A percentile compares a stretch with the other conserved stretches of the same genome.
Conservation (phyloP, 2,329 filamentous ascomycete genomes). For the Aspergillus fructus region DNA sequence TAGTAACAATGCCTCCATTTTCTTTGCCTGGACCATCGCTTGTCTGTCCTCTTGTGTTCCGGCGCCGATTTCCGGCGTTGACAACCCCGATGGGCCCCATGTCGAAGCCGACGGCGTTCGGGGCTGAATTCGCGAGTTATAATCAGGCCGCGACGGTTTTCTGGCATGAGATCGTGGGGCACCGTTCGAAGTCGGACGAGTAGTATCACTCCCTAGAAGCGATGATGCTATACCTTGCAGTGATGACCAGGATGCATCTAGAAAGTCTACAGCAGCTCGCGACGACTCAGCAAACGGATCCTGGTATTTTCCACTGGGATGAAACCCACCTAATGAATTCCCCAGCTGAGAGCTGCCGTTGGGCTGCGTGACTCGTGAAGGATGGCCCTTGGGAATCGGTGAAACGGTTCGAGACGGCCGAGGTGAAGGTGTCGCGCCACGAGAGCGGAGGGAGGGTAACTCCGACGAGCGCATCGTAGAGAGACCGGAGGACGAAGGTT, state of each 20-base stretch:
- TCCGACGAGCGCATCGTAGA: constrained; percentile 29
- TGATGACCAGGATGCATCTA: constrained; percentile 51
- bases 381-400: constrained; percentile 40
- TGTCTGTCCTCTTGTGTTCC: constrained; percentile 46
- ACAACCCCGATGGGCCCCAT: constrained; percentile 44
- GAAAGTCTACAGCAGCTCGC: constrained; percentile 34
- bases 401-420: constrained; percentile 37
- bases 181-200: constrained; percentile 28
- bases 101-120: constrained; percentile 25
- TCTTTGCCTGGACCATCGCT: constrained; percentile 49
- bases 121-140: constrained; percentile 27
- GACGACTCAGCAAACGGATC: constrained; percentile 25
- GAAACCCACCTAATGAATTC: constrained; percentile 27
- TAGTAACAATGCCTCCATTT: constrained; percentile 45
- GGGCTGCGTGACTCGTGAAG: constrained; percentile 32
- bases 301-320: constrained; percentile 22
- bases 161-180: constrained; percentile 28
- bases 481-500: constrained; percentile 26
- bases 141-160: constrained; percentile 39
- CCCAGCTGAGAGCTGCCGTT: constrained; percentile 22
- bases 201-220: constrained; percentile 44
- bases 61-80: constrained; percentile 32
- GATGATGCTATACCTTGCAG: constrained; percentile 50
- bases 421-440: constrained; percentile 43
- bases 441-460: constrained; percentile 37